phyloP scores from a whole-genome alignment of 352 stramenopile species.

The Phytophthora sp. region DNA sequence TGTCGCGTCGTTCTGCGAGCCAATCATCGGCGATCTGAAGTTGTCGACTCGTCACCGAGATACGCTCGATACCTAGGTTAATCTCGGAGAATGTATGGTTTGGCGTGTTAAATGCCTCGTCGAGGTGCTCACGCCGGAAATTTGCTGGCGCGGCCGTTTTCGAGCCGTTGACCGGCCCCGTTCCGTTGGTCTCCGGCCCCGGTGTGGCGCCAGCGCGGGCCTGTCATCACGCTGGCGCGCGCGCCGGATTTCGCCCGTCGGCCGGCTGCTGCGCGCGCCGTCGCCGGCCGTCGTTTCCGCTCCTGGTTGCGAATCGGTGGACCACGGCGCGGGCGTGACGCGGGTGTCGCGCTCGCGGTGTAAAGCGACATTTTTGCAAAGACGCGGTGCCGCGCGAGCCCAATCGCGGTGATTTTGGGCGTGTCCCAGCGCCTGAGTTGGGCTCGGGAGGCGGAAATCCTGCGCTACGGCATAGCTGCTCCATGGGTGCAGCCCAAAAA shows the following conservation, averaged over 20 bases:
- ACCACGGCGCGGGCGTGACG: background rate
- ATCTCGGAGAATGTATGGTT: conserved; percentile 1
- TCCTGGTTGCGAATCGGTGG: background rate
- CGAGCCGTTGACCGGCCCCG: conserved; percentile 2
- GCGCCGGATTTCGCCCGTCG: too few species aligned
- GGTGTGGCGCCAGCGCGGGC: conserved; percentile 2
- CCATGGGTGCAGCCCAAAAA: background rate
- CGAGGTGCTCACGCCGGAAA: too few species aligned
- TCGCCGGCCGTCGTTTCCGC: too few species aligned
- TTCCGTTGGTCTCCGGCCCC: conserved; percentile 14
- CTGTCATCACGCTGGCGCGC: too few species aligned
- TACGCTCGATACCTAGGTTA: too few species aligned
- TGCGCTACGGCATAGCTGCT: background rate
- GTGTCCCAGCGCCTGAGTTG: background rate
- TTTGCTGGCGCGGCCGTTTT: background rate
- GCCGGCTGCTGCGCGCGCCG: too few species aligned
- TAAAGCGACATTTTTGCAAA: conserved; percentile 19
- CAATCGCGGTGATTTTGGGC: background rate
- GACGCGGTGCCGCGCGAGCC: conserved; percentile 9
- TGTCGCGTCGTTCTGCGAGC: conserved; percentile 3
- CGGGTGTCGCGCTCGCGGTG: too few species aligned
- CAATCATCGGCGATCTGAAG: conserved; percentile 10
- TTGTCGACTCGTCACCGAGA: conserved; percentile 2
- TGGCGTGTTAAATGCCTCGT: conserved; percentile 17
- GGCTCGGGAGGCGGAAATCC: background rate